Conservation (phyloP, 192 early-diverging fungal genomes). For the Coemansia sp. region DNA sequence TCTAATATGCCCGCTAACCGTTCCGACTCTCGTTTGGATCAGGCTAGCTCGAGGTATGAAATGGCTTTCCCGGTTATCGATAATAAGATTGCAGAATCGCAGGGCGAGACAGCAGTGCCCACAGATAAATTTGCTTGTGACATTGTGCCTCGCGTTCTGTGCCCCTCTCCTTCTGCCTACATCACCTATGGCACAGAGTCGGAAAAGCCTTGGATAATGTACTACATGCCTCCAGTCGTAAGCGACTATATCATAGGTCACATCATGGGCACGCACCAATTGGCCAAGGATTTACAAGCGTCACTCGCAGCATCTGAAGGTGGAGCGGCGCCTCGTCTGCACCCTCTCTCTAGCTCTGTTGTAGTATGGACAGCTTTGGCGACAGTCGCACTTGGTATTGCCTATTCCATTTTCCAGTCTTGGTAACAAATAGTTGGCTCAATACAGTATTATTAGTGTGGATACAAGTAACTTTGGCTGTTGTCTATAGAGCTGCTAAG, state of each 20-base stretch:
- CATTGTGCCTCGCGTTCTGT: slow-evolving; percentile 53
- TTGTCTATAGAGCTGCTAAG: too few relatives aligned
- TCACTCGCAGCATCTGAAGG: too few relatives aligned
- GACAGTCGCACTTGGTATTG: not conserved
- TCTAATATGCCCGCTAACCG: slow-evolving; percentile 60
- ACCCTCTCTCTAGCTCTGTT: not conserved
- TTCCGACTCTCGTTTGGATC: slow-evolving; percentile 23
- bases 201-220: slow-evolving; percentile 30
- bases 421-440: too few relatives aligned
- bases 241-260: slow-evolving; percentile 45
- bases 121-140: slow-evolving; percentile 57
- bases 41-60: slow-evolving; percentile 44
- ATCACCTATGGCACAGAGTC: slow-evolving; percentile 59
- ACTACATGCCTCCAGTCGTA: slow-evolving; percentile 53
- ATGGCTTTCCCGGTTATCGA: slow-evolving; percentile 45
- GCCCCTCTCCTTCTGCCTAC: slow-evolving; percentile 44
- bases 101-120: slow-evolving; percentile 50
- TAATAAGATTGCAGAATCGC: slow-evolving; percentile 50
- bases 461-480: too few relatives aligned
- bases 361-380: not conserved
- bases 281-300: slow-evolving; percentile 8
- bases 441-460: too few relatives aligned
- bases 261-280: slow-evolving; percentile 43
- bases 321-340: not conserved
- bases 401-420: too few relatives aligned